Conservation (phyloP, 495 filamentous ascomycete genomes). For the Neurospora pannonica region DNA sequence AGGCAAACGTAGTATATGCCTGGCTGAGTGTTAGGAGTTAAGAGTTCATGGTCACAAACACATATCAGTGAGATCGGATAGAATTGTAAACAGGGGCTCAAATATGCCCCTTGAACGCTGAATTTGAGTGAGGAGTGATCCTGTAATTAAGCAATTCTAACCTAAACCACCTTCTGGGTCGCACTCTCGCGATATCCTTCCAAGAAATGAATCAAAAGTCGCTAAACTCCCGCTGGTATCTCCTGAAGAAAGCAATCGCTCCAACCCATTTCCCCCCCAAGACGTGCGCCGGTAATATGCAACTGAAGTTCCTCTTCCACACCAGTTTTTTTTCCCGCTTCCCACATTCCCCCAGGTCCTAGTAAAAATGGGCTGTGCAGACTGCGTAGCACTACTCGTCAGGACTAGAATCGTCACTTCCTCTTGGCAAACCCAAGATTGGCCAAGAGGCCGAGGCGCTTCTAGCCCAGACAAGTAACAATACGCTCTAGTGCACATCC, state of each 20-base stretch:
- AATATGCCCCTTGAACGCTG: not conserved
- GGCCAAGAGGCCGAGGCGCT: not conserved
- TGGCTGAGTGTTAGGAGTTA: not conserved
- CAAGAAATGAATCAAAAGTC: not conserved
- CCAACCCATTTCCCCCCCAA: not conserved
- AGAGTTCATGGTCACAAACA: not conserved
- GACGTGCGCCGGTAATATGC: not conserved
- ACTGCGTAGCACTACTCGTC: not conserved
- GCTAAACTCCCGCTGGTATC: not conserved
- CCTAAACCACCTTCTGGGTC: not conserved
- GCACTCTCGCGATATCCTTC: not conserved
- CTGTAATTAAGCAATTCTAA: not conserved
- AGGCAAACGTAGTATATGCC: not conserved
- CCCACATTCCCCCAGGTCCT: not conserved
- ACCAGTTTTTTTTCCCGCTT: not conserved
- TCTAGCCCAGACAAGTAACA: not conserved
- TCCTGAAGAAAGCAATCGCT: not conserved
- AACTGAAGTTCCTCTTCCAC: not conserved
- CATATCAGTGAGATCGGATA: not conserved
- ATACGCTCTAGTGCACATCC: not conserved
- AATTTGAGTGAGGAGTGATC: not conserved
- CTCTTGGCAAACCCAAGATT: not conserved
- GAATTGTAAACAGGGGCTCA: not conserved
- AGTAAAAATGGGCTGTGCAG: not conserved
- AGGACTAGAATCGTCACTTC: not conserved